Percentiles rank a stretch among this genome's conserved stretches.
These are phyloP conservation scores for Eucalyptus microcorys DNA, from an alignment of 345 rosid species.

Conservation along the genomic window DNA sequence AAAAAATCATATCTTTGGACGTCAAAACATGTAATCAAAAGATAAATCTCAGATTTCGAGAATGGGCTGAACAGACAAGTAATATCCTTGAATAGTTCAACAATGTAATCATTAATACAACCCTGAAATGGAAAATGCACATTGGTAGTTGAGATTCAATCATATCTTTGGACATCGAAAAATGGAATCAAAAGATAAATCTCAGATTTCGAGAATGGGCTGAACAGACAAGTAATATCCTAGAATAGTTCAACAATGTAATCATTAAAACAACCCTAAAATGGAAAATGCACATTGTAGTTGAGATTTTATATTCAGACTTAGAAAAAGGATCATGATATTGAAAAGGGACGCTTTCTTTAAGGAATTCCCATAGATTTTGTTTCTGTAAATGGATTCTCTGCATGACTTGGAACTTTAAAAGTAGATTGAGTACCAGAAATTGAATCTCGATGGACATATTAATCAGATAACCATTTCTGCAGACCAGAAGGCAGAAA, in stretches of 20 bases:
- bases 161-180: too few relatives aligned
- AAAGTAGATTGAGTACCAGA: not conserved
- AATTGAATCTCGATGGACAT: not conserved
- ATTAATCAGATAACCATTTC: not conserved
- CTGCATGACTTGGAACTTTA: not conserved
- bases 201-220: not conserved
- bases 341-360: not conserved
- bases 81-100: not conserved
- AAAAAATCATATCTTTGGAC: not conserved
- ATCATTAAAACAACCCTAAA: not conserved
- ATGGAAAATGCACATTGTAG: not conserved
- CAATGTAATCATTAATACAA: not conserved
- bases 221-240: not conserved
- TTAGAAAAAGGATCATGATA: not conserved
- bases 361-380: not conserved
- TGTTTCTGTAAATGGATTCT: not conserved
- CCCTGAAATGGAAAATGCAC: not conserved
- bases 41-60: not conserved
- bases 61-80: not conserved
- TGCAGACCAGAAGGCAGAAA: not conserved
- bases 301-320: not conserved
- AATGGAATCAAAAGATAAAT: not conserved
- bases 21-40: not conserved
- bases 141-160: not conserved
- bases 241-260: not conserved